A percentile compares a stretch with the other conserved stretches of the same genome.
These are phyloP conservation scores for Russula brevipes DNA, from an alignment of 768 basidiomycete genomes.

Conservation along the genomic window DNA sequence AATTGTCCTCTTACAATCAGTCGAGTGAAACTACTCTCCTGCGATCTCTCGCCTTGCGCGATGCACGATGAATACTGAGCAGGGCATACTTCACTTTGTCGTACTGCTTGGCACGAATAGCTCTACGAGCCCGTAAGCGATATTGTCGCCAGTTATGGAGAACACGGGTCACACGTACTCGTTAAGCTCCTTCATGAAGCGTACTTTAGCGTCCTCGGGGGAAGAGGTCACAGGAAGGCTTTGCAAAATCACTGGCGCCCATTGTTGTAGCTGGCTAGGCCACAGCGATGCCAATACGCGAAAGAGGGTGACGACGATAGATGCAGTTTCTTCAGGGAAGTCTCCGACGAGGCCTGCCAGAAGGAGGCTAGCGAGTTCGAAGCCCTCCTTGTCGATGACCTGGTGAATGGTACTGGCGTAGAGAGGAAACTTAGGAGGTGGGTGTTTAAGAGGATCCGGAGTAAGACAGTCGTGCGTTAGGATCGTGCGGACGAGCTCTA, in stretches of 20 bases:
- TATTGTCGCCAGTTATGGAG: conserved; percentile 1
- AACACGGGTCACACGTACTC: conserved; percentile 47
- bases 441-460: conserved; percentile 36
- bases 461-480: conserved; percentile 69
- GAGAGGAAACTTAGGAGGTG: conserved; percentile 54
- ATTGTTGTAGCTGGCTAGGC: conserved; percentile 60
- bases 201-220: conserved; percentile 60
- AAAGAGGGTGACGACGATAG: conserved; percentile 72
- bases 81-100: conserved; percentile 84
- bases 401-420: conserved; percentile 59
- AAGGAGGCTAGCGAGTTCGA: conserved; percentile 60
- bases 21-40: conserved; percentile 41
- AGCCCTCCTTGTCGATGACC: conserved; percentile 66
- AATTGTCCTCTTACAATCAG: conserved; percentile 21
- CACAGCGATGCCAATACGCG: conserved; percentile 62
- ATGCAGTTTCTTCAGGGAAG: conserved; percentile 81
- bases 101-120: conserved; percentile 56
- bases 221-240: conserved; percentile 57
- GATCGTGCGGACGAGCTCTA: conserved; percentile 75
- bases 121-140: conserved; percentile 40
- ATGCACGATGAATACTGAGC: conserved; percentile 61
- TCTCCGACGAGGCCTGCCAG: conserved; percentile 77
- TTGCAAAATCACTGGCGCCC: conserved; percentile 69
- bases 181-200: conserved; percentile 69
- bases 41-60: conserved; percentile 69